Base-by-base conservation (phyloP, 371 early-diverging fungal genomes). In the Haplosporangium sp. region DNA sequence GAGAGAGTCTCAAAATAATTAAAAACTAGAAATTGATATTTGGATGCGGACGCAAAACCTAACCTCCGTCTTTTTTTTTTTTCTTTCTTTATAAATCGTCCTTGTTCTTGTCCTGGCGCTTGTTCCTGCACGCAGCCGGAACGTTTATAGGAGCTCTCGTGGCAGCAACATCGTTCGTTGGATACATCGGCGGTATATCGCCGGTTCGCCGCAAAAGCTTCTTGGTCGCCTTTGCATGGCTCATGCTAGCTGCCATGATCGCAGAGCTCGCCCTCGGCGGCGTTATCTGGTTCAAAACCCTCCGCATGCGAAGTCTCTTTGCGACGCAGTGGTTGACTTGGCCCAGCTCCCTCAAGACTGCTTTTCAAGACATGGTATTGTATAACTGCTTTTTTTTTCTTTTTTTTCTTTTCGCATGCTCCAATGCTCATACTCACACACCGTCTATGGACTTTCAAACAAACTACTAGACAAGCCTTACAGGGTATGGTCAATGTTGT, bases 261-360 rank as follows among this genome's bases (percentile, higher is more conserved):
- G 68, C 68, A 18, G 79, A 77, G 46, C 55, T 77, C 20, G 56
- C 57, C 4, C 64, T 77, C 12, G 79, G 79, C 0, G 79, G 79
- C 13, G 65, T 77, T 6, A 72, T 77, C 58, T 77, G 79, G 79
- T 77, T 77, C 79, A 77, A 77, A 55, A 77, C 79, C 13, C 50
- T 77, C 16, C 63, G 72, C 4, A 77, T 77, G 79, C 67, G 79
- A 5, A 67, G 67, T 58, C 61, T 71, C 21, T 77, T 77, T 60
- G 60, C 54, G 8, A 14, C 50, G 1, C 71, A 77, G n/a, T 77
- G 77, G 77, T 6, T 55, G 8, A 56, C 46, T 14, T 77, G 79
- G 79, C 38, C 68, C 11, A 57, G 59, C 40, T 48, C 72, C 1
- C 73, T 77, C 57, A 77, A 72, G 36, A 36, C 65, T n/a, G 68